These are phyloP conservation scores for Jimgerdemannia flammicorona DNA, from an alignment of 192 early-diverging fungal species.

Conservation along the genomic window DNA sequence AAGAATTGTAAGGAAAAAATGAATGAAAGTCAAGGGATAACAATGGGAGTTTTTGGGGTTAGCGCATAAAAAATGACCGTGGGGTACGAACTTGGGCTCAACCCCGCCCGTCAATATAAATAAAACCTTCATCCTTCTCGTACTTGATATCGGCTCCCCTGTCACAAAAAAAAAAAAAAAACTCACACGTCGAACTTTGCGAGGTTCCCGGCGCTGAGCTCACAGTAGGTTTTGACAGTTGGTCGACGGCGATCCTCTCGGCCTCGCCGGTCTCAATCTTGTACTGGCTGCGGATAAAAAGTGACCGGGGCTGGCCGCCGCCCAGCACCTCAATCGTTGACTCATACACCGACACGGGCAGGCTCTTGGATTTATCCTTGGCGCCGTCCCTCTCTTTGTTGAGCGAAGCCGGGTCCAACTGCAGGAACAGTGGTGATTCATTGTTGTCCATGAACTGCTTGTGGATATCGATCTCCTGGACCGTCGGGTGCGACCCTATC, in stretches of 20 bases:
- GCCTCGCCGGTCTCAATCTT: slow-evolving; percentile 84
- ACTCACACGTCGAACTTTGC: slow-evolving; percentile 51
- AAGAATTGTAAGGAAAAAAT: neutral
- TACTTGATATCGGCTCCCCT: too few relatives aligned
- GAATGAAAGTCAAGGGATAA: too few relatives aligned
- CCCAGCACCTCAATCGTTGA: slow-evolving; percentile 65
- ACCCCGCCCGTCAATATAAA: too few relatives aligned
- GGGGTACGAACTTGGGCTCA: too few relatives aligned
- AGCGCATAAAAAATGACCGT: too few relatives aligned
- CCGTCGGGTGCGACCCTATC: slow-evolving; percentile 57
- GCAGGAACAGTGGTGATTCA: slow-evolving; percentile 73
- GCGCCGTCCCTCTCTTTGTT: slow-evolving; percentile 16
- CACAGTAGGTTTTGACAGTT: slow-evolving; percentile 64
- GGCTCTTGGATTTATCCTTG: slow-evolving; percentile 38
- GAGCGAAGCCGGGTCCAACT: slow-evolving; percentile 58
- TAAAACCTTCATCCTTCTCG: too few relatives aligned
- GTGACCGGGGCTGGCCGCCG: slow-evolving; percentile 45
- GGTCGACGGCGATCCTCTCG: slow-evolving; percentile 85
- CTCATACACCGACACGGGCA: slow-evolving; percentile 79
- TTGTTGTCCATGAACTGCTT: slow-evolving; percentile 73
- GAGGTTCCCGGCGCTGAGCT: slow-evolving; percentile 44
- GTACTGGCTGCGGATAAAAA: slow-evolving; percentile 65
- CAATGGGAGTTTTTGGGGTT: too few relatives aligned
- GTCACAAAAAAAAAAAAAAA: slow-evolving; percentile 4
- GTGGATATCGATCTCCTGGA: slow-evolving; percentile 64